Conservation (phyloP, 2,329 filamentous ascomycete species). For the Leptodontidium sp. region DNA sequence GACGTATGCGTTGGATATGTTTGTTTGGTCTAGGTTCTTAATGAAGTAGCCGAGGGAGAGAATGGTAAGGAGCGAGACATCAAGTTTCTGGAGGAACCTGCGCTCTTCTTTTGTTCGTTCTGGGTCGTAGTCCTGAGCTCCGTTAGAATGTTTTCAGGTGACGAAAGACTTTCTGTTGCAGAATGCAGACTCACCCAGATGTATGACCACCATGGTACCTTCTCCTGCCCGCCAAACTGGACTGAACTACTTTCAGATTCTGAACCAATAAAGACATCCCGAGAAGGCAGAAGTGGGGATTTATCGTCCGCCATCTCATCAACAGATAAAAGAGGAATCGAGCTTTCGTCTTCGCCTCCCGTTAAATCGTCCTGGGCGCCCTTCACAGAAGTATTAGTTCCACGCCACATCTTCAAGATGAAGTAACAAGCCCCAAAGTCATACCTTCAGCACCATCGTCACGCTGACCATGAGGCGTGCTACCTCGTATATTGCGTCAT, state of each 20-base stretch:
- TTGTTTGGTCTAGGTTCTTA: slow-evolving; percentile 44
- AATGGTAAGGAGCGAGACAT: slow-evolving; percentile 41
- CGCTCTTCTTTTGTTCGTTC: slow-evolving; percentile 33
- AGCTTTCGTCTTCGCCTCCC: background rate
- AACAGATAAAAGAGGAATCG: background rate
- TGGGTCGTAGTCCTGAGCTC: slow-evolving; percentile 33
- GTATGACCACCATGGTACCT: slow-evolving; percentile 42
- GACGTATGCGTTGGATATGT: slow-evolving; percentile 52
- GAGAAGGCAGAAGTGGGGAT: background rate
- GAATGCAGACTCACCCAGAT: slow-evolving; percentile 35
- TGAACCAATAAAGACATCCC: background rate
- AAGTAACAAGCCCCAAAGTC: background rate
- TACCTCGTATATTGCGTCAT: slow-evolving; percentile 1
- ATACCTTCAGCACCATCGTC: background rate
- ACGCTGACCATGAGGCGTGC: background rate
- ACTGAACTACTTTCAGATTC: slow-evolving; percentile 28
- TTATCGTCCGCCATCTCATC: slow-evolving; percentile 11
- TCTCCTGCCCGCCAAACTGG: slow-evolving; percentile 19
- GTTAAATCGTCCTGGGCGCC: background rate
- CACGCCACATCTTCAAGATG: background rate
- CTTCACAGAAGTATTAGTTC: background rate
- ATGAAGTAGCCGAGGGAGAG: slow-evolving; percentile 44
- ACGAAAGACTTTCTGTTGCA: background rate
- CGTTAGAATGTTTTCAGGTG: background rate
- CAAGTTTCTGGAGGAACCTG: slow-evolving; percentile 43